Percentiles rank a stretch among this genome's conserved stretches.
phyloP scores from a whole-genome alignment of 768 basidiomycete species.

The Collybia nuda region DNA sequence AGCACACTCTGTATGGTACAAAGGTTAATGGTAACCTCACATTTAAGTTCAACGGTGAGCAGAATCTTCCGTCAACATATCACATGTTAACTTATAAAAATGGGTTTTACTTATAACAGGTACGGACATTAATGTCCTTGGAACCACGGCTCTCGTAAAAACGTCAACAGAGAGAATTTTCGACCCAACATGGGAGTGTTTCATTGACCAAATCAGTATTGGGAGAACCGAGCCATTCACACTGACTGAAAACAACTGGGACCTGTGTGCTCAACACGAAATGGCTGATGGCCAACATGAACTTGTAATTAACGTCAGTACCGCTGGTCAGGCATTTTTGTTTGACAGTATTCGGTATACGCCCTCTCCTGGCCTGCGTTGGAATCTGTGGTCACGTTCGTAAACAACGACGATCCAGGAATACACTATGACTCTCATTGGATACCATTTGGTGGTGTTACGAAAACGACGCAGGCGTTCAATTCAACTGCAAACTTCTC shows the following conservation, averaged over 20 bases:
- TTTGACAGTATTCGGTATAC: conserved; percentile 1
- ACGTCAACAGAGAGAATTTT: neutral
- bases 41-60: conserved; percentile 28
- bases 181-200: conserved; percentile 31
- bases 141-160: neutral
- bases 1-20: conserved; percentile 29
- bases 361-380: neutral
- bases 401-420: neutral
- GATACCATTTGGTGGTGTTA: neutral
- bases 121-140: neutral
- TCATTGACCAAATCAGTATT: conserved; percentile 24
- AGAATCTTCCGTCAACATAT: neutral
- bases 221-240: conserved; percentile 15
- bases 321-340: neutral
- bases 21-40: conserved; percentile 21
- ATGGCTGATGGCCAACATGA: conserved; percentile 22
- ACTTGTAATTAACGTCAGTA: neutral
- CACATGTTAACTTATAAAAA: neutral
- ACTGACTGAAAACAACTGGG: conserved; percentile 30
- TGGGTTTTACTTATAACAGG: neutral
- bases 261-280: conserved; percentile 20
- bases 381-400: neutral
- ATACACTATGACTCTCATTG: neutral
- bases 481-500: neutral
- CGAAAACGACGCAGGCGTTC: neutral